Base-by-base conservation (phyloP, 805 yeast genomes). In the Nakazawaea ambrosiae region DNA sequence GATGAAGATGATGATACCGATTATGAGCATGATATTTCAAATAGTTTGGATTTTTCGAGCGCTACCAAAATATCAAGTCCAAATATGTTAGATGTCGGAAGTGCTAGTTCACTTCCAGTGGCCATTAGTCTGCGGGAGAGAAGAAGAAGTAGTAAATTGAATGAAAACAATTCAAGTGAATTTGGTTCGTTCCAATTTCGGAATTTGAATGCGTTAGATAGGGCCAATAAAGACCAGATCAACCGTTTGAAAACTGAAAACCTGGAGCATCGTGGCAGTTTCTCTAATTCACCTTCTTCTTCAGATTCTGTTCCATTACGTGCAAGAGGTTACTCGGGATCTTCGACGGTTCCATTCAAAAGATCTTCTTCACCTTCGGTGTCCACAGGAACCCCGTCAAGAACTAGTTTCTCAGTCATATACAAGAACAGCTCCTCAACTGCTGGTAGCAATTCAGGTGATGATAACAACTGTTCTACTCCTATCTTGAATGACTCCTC, bases 141-240 rank as follows among this genome's bases (percentile, higher is more conserved):
- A n/a, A 68, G 90, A 40, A 65, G 92, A 34, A 76, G 86, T 3
- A 75, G 85, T 45, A 71, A 85, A 46, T 57, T 86, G 43, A 81
- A 81, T 36, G 90, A 82, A 40, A 70, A 81, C 2, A 62, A 66
- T 18, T 63, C 68, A 6, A 64, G 74, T 6, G 90, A 90, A 50
- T 92, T 92, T 70, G 99, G 99, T 0, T 81, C 92, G 4, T 92
- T 92, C 58, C 81, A 85, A 42, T 92, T 85, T 60, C 70, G 96
- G 46, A 92, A 92, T 54, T 62, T 92, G 44, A 80, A 90, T 4
- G 92, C 92, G 5, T 68, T 94, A 39, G 97, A 92, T 49, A 84
- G 83, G 49, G 97, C 96, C 7, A 92, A 92, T 53, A 87, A 86
- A 52, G 97, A 89, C 59, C 89, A 84, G 11, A 87, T 92, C 45